Base-by-base conservation (phyloP, 2,329 filamentous ascomycete genomes). In the Talaromyces sp. region DNA sequence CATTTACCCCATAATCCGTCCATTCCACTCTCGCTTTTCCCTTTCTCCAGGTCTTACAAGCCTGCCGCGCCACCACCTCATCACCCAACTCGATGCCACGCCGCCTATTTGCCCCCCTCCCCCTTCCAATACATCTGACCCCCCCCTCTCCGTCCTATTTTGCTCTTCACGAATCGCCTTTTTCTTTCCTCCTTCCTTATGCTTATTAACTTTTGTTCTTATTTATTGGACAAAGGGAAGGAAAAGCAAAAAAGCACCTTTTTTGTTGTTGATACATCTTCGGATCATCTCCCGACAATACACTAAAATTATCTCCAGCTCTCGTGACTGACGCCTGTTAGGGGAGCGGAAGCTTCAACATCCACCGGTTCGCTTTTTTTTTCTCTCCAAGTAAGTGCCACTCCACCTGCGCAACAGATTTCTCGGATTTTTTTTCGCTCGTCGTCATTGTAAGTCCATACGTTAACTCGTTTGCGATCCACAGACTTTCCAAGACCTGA, bases 21-120 rank as follows among this genome's bases (percentile, higher is more conserved):
- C 45, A 61, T 60, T 45, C 48, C 27, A 22, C 27, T 24, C 16
- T 24, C 19, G 13, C 48, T 43, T 41, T 62, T 33, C 33, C 16
- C 22, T 43, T 58, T 64, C 62, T 64, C 62, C 52, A 64, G 62
- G 62, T 64, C 64, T 62, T 22, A 58, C 60, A 65, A 65, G 31
- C 64, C 58, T 37, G 52, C 64, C 43, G 50, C 64, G 59, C 64
- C 64, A 62, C 64, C 63, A 50, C 50, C 60, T 64, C 58, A 56
- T 61, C 62, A 65, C 60, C 66, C 48, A 63, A 65, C 62, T 66
- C 37, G 31, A 67, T 65, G 65, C 61, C 63, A 62, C 60, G 45
- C 58, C 68, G 65, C 66, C 65, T 27, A 56, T 59, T 62, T 58
- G 41, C 39, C 60, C 69, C 68, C 70, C 68, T 48, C 64, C 50